phyloP scores from a whole-genome alignment of 2,329 filamentous ascomycete genomes.

The Aspergillus neoniger region DNA sequence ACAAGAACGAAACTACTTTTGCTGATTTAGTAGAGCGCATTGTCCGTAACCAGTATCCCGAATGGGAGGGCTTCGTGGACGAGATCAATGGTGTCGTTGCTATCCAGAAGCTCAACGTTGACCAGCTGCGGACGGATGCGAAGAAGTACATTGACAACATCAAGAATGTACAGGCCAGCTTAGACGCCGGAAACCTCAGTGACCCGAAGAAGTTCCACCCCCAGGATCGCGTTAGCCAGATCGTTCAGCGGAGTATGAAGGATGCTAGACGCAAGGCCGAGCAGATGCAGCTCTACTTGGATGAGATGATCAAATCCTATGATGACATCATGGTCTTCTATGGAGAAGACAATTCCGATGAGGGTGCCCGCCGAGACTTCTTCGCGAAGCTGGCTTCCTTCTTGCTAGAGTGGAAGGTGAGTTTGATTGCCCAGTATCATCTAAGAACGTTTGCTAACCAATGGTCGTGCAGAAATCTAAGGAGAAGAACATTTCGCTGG shows the following conservation, averaged over 20 bases:
- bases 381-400: constrained; percentile 91
- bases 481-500: constrained; percentile 83
- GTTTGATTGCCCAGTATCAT: constrained; percentile 28
- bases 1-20: constrained; percentile 96
- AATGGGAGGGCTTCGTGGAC: constrained; percentile 85
- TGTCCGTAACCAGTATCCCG: constrained; percentile 91
- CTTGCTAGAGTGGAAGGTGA: constrained; percentile 83
- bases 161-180: constrained; percentile 85
- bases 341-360: constrained; percentile 88
- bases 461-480: constrained; percentile 67
- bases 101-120: constrained; percentile 90
- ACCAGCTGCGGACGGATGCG: constrained; percentile 83
- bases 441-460: constrained; percentile 8
- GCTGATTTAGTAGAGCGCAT: constrained; percentile 95
- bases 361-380: constrained; percentile 92
- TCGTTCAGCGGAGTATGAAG: constrained; percentile 94
- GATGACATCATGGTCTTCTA: constrained; percentile 97
- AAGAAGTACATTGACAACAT: constrained; percentile 94
- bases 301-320: constrained; percentile 88
- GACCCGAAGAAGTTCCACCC: constrained; percentile 98
- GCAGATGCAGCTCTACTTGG: constrained; percentile 89
- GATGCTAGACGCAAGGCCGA: constrained; percentile 93
- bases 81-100: constrained; percentile 80
- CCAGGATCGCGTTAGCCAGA: constrained; percentile 87
- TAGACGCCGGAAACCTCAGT: constrained; percentile 91